Evolutionary conservation across 768 basidiomycete genomes (phyloP).

Genomic region (Sarcomyxa edulis): DNA sequence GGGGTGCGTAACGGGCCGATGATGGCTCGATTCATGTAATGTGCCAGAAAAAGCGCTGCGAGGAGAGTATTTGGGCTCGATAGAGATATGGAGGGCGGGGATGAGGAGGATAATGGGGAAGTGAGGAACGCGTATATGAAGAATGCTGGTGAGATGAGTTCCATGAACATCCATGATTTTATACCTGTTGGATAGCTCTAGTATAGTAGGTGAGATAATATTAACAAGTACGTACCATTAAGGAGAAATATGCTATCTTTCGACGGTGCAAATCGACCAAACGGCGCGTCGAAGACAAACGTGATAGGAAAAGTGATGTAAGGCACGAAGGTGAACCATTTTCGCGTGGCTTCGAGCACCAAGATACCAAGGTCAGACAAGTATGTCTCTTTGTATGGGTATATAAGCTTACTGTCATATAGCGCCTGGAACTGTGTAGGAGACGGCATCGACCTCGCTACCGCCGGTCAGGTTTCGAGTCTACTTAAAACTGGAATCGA

Average conservation of each 20-base stretch:
- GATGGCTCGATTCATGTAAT: constrained; percentile 82
- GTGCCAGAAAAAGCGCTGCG: constrained; percentile 54
- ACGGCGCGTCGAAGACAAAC: constrained; percentile 67
- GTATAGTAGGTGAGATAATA: background rate
- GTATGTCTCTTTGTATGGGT: too few relatives aligned
- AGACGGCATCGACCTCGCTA: too few relatives aligned
- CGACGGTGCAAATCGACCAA: constrained; percentile 68
- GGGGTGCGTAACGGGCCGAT: constrained; percentile 79
- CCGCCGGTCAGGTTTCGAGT: too few relatives aligned
- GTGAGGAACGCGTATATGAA: constrained; percentile 47
- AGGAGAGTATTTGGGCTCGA: constrained; percentile 44
- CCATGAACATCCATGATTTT: constrained; percentile 76
- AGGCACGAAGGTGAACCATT: constrained; percentile 41
- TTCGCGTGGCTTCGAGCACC: constrained; percentile 16
- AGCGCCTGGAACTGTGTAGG: background rate
- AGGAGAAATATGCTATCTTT: constrained; percentile 42
- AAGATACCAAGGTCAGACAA: background rate
- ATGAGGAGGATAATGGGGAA: constrained; percentile 40
- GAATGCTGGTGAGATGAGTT: constrained; percentile 52
- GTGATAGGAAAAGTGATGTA: constrained; percentile 26
- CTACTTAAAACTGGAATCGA: too few relatives aligned
- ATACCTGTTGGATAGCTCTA: constrained; percentile 12
- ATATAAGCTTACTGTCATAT: constrained; percentile 6
- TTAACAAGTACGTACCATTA: constrained; percentile 42
- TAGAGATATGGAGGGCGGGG: constrained; percentile 20